These are phyloP conservation scores for Drosera spatulata DNA, from an alignment of 179 eudicot genomes.

Conservation along the genomic window DNA sequence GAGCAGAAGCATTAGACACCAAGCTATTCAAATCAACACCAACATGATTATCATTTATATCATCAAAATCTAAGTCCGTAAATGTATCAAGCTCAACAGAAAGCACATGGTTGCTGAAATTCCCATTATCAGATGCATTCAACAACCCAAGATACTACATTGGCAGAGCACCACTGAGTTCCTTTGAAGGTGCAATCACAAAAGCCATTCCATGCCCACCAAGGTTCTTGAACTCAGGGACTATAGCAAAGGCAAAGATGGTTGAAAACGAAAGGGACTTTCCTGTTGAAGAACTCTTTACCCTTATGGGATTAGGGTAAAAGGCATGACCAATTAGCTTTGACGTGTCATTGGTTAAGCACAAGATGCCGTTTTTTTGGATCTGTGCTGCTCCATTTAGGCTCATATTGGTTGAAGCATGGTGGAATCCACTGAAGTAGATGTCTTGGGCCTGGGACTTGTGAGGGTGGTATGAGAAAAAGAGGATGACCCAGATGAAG, in stretches of 20 bases:
- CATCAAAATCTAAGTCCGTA: slow-evolving; percentile 16
- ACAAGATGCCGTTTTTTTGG: neutral
- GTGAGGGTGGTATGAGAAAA: slow-evolving; percentile 9
- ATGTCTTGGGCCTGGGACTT: slow-evolving; percentile 10
- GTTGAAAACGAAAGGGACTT: too few relatives aligned
- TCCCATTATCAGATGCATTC: slow-evolving; percentile 11
- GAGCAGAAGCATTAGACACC: slow-evolving; percentile 9
- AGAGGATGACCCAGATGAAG: slow-evolving; percentile 2
- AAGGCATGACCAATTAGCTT: too few relatives aligned
- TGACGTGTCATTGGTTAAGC: too few relatives aligned
- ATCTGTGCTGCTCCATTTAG: slow-evolving; percentile 19
- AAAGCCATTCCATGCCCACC: slow-evolving; percentile 27
- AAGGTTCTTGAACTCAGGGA: neutral
- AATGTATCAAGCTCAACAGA: slow-evolving; percentile 28
- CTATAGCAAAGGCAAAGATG: too few relatives aligned
- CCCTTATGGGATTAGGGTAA: too few relatives aligned
- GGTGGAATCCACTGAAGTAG: slow-evolving; percentile 21
- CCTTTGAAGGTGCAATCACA: slow-evolving; percentile 14
- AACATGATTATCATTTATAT: slow-evolving; percentile 51
- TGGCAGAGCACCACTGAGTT: slow-evolving; percentile 7
- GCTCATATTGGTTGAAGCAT: slow-evolving; percentile 12
- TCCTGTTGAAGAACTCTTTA: too few relatives aligned
- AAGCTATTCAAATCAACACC: slow-evolving; percentile 24
- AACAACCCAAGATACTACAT: slow-evolving; percentile 20
- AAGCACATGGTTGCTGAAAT: slow-evolving; percentile 16